Conservation (phyloP, 176 grass and related monocot genomes). For the Miscanthus lutarioriparius region DNA sequence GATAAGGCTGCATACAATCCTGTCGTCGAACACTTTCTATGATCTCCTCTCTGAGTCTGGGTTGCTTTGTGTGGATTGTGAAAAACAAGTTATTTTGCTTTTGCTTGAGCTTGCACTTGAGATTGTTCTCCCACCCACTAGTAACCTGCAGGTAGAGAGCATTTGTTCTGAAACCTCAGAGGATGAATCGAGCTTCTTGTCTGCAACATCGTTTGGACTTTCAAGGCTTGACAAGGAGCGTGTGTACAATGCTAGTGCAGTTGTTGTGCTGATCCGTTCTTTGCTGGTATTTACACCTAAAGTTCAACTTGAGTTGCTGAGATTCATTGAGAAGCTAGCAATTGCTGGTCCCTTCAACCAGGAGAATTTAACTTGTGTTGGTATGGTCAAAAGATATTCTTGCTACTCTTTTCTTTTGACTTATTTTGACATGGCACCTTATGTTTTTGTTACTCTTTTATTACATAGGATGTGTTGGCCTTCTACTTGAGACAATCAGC, state of each 20-base stretch:
- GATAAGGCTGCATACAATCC: slow-evolving; percentile 79
- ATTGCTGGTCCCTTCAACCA: slow-evolving; percentile 87
- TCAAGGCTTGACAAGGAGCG: slow-evolving; percentile 79
- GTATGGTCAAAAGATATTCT: slow-evolving; percentile 50
- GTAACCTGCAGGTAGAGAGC: slow-evolving; percentile 59
- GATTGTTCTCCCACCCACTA: slow-evolving; percentile 79
- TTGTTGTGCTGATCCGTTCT: slow-evolving; percentile 74
- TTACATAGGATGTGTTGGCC: slow-evolving; percentile 84
- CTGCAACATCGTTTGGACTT: slow-evolving; percentile 68
- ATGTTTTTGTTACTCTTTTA: slow-evolving; percentile 41
- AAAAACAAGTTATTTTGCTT: slow-evolving; percentile 93
- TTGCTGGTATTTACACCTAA: slow-evolving; percentile 92
- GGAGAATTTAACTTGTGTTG: slow-evolving; percentile 98
- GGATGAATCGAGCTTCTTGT: slow-evolving; percentile 63
- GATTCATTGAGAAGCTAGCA: slow-evolving; percentile 90
- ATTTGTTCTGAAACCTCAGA: slow-evolving; percentile 54
- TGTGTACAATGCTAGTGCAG: slow-evolving; percentile 90
- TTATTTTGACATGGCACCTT: slow-evolving; percentile 16
- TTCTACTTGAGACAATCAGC: slow-evolving; percentile 91
- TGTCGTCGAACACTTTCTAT: slow-evolving; percentile 90
- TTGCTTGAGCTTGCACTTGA: slow-evolving; percentile 99
- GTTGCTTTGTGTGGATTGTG: slow-evolving; percentile 89
- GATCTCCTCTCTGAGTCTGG: slow-evolving; percentile 95
- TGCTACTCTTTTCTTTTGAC: slow-evolving; percentile 27
- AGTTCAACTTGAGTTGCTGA: slow-evolving; percentile 87